These are phyloP conservation scores for Nicotiana rustica DNA, from an alignment of 305 asterid species.

Conservation along the genomic window DNA sequence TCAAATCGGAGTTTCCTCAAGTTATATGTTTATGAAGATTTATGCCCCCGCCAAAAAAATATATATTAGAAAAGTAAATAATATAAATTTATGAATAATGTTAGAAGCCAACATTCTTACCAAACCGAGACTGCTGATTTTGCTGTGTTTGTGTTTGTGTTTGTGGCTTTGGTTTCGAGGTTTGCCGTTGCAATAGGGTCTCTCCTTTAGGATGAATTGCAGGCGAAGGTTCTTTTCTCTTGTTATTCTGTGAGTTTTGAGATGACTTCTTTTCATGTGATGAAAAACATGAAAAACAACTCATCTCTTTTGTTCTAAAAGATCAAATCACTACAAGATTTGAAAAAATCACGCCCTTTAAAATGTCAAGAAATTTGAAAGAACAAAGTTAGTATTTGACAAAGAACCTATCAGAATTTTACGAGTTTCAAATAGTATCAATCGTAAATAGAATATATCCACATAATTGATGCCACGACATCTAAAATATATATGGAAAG, in stretches of 20 bases:
- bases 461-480: no score
- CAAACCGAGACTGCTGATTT: conserved; percentile 42
- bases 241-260: conserved; percentile 33
- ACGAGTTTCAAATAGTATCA: no score
- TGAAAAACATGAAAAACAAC: conserved; percentile 46
- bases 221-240: conserved; percentile 32
- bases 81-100: no score
- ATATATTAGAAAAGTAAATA: background rate
- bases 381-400: no score
- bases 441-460: no score
- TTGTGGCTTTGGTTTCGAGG: background rate
- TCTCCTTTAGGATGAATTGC: conserved; percentile 37
- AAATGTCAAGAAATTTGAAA: no score
- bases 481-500: no score
- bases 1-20: no score
- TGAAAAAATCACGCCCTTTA: background rate
- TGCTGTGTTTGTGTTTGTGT: background rate
- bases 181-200: conserved; percentile 17
- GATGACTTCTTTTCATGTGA: conserved; percentile 37
- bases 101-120: conserved; percentile 37
- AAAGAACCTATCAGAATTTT: no score
- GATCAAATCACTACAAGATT: background rate
- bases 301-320: conserved; percentile 38
- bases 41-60: no score
- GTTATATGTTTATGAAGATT: no score